Evolutionary conservation across 768 basidiomycete species (phyloP), one percentile per base, ranked within the genome.

Genomic region (Leccinum sublutescens): DNA sequence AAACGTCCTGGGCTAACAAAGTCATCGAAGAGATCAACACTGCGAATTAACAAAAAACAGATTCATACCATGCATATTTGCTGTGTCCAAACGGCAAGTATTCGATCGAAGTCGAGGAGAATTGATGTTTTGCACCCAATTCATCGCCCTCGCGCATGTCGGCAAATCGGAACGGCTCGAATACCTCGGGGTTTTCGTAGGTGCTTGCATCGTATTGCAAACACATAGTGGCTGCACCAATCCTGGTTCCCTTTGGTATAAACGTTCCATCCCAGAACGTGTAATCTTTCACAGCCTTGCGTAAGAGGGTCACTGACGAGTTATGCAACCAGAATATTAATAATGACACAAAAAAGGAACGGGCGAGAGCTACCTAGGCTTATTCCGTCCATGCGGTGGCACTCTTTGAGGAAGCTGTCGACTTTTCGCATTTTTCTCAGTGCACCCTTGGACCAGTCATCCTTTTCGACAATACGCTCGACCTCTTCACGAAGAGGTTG

Each of bases 401-500:
- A 63, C 5, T 63, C 62, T 31, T 11, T 63, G 7, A 62, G 29
- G 47, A 61, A 58, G 56, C 56, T 58, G 5, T 61, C 60, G 5
- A 58, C 9, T 14, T 58, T 61, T 9, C 34, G 29, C 60, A 61
- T 61, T 21, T 59, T 58, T 17, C n/a, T 6, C n/a, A 61, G 9
- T n/a, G 51, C 31, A 10, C 0, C n/a, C 12, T 59, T 58, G 0
- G 56, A 29, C 62, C 62, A 62, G 15, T 48, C 61, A 2, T 58
- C 55, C 47, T 50, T 31, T 36, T 43, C 19, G 0, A 58, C 14
- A 23, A 54, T 36, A 2, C 2, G 8, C 7, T 62, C 61, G 1
- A 62, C 61, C 15, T 57, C 59, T 14, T 60, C 59, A 8, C 59
- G 56, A 49, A 60, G 59, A 0, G 59, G 50, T 23, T 49, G 51